phyloP scores from a whole-genome alignment of 345 rosid genomes.

The Laguncularia racemosa region DNA sequence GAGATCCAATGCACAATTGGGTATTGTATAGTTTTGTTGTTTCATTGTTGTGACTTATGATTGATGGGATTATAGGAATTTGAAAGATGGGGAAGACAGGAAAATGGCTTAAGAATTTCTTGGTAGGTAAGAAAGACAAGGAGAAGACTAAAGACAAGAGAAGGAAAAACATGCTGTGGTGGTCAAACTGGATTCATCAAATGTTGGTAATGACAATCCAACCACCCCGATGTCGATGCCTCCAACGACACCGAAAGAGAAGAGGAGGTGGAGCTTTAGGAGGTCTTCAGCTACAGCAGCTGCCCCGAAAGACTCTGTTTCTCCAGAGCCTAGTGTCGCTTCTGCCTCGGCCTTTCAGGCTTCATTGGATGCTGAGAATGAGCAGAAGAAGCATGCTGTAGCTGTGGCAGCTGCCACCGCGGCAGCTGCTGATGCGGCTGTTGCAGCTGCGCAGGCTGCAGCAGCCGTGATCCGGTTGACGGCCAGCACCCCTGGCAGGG shows the following conservation, averaged over 20 bases:
- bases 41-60: background rate
- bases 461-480: conserved; percentile 40
- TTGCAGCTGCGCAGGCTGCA: conserved; percentile 45
- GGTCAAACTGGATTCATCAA: conserved; percentile 14
- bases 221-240: conserved; percentile 30
- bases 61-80: conserved; percentile 9
- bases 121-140: conserved; percentile 66
- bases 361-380: conserved; percentile 23
- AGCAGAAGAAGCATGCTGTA: conserved; percentile 39
- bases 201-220: conserved; percentile 21
- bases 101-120: conserved; percentile 68
- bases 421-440: conserved; percentile 37
- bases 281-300: conserved; percentile 61
- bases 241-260: conserved; percentile 69
- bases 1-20: background rate
- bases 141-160: conserved; percentile 14
- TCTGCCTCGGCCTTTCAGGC: conserved; percentile 9
- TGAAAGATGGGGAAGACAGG: conserved; percentile 73
- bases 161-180: conserved; percentile 13
- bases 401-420: conserved; percentile 35
- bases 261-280: conserved; percentile 82
- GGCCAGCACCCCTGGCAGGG: conserved; percentile 19
- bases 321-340: conserved; percentile 17
- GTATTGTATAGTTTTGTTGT: background rate
- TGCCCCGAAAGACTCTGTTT: conserved; percentile 25